A percentile compares a stretch with the other conserved stretches of the same genome.
Evolutionary conservation across 73 alveolate genomes (phyloP).

Genomic region (Tetrahymena elliotti): DNA sequence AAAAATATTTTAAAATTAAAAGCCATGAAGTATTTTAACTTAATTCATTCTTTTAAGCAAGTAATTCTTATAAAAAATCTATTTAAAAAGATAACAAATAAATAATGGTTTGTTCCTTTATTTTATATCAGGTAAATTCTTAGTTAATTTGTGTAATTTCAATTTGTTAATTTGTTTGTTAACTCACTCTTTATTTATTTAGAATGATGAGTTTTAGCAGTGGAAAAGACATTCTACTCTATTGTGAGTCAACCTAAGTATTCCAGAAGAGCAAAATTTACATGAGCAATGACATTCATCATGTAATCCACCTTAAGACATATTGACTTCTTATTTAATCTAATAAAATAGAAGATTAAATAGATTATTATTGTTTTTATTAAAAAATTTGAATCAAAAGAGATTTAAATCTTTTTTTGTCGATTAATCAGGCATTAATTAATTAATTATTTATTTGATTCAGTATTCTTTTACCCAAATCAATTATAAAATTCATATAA

Average conservation of each 20-base stretch:
- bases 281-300: not conserved
- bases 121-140: not conserved
- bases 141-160: no score
- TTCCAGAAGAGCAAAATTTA: not conserved
- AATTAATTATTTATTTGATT: not conserved
- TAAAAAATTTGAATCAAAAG: no score
- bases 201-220: not conserved
- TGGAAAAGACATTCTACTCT: not conserved
- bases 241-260: not conserved
- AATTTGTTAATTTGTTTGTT: not conserved
- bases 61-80: no score
- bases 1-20: no score
- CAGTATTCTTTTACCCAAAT: not conserved
- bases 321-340: not conserved
- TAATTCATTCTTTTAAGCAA: no score
- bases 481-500: not conserved
- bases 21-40: no score
- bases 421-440: not conserved
- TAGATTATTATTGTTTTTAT: not conserved
- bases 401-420: no score
- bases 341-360: not conserved
- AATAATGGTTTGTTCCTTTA: no score
- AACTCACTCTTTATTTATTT: not conserved
- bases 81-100: no score
- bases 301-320: not conserved